These are phyloP conservation scores for Atkinsonella hypoxylon DNA, from an alignment of 2,329 filamentous ascomycete species.

Conservation along the genomic window DNA sequence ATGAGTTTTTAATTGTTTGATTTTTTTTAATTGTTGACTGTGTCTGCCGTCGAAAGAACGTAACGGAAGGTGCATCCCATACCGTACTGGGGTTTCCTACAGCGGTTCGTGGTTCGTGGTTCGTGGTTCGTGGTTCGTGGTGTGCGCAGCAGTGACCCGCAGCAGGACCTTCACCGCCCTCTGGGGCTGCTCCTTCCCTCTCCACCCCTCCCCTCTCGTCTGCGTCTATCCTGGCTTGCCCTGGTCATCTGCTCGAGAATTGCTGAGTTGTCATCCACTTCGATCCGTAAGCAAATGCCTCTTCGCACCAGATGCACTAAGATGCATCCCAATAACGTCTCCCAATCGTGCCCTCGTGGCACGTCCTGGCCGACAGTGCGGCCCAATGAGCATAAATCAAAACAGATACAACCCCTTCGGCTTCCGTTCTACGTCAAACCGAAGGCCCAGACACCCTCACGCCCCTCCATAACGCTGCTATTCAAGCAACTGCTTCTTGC, in stretches of 20 bases:
- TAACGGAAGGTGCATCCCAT: not conserved
- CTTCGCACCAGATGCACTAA: slow-evolving; percentile 1
- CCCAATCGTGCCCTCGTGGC: not conserved
- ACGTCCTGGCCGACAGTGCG: not conserved
- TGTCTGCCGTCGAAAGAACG: not conserved
- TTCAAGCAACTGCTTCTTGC: not conserved
- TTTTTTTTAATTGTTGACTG: not conserved
- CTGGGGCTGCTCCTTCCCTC: not conserved
- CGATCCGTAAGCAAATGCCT: slow-evolving; percentile 5
- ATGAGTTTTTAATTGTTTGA: too few species aligned
- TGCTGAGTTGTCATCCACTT: slow-evolving; percentile 24
- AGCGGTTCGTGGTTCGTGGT: not conserved
- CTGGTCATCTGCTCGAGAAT: slow-evolving; percentile 25
- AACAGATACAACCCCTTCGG: not conserved
- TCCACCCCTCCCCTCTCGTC: not conserved
- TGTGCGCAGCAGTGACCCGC: not conserved
- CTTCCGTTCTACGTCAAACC: not conserved
- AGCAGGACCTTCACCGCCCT: not conserved
- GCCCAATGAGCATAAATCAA: not conserved
- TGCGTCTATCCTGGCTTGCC: slow-evolving; percentile 6
- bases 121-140: not conserved
- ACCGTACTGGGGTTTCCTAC: not conserved
- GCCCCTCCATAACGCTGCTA: not conserved
- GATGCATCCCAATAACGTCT: not conserved
- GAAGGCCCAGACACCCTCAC: not conserved